phyloP scores from a whole-genome alignment of 345 rosid genomes.

The Arabidopsis thaliana region TAIR10.1 NC_003076.8:25632501-25633000 shows the following conservation, averaged over 20 bases:
- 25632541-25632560: slow-evolving; percentile 92
- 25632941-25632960: slow-evolving; percentile 31
- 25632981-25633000: slow-evolving; percentile 39
- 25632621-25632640: neutral
- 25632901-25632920: slow-evolving; percentile 95
- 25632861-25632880: slow-evolving; percentile 95
- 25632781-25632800: slow-evolving; percentile 46
- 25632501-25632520: slow-evolving; percentile 76
- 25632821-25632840: neutral
- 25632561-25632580: slow-evolving; percentile 84
- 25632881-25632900: slow-evolving; percentile 97
- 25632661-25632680: slow-evolving; percentile 98
- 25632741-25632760: slow-evolving; percentile 92
- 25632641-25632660: slow-evolving; percentile 10
- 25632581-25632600: slow-evolving; percentile 46
- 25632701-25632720: slow-evolving; percentile 95
- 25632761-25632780: slow-evolving; percentile 92
- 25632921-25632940: slow-evolving; percentile 98
- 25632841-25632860: slow-evolving; percentile 60
- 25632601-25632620: neutral
- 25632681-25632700: slow-evolving; percentile 88
- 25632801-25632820: slow-evolving; percentile 4
- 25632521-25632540: slow-evolving; percentile 81
- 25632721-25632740: slow-evolving; percentile 87
- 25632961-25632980: slow-evolving; percentile 39